These are phyloP conservation scores for Sphaceloma murrayae DNA, from an alignment of 2,329 filamentous ascomycete species.

Conservation along the genomic window DNA sequence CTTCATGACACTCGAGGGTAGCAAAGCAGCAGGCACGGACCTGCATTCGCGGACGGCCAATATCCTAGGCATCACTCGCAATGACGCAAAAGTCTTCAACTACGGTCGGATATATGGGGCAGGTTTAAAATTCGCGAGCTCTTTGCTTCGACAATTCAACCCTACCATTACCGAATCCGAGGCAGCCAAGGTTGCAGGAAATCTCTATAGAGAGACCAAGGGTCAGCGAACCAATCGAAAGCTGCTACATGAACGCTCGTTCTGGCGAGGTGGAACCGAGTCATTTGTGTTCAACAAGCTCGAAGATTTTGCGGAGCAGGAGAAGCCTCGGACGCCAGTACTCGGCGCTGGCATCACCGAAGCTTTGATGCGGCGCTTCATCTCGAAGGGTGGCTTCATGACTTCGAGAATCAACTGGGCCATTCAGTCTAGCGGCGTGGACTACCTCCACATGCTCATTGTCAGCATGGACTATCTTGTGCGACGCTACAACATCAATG, in stretches of 20 bases:
- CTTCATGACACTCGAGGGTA: conserved; percentile 97
- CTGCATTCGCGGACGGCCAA: conserved; percentile 85
- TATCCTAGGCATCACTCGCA: conserved; percentile 87
- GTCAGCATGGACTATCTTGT: conserved; percentile 90
- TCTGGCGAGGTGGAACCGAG: conserved; percentile 95
- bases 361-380: conserved; percentile 77
- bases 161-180: conserved; percentile 69
- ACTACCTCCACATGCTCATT: conserved; percentile 91
- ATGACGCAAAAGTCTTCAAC: conserved; percentile 96
- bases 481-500: conserved; percentile 72
- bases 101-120: conserved; percentile 99
- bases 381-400: conserved; percentile 84
- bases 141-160: conserved; percentile 87
- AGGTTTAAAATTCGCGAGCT: conserved; percentile 84
- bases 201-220: conserved; percentile 82
- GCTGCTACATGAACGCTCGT: conserved; percentile 59
- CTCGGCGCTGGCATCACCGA: conserved; percentile 93
- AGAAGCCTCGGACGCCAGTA: conserved; percentile 79
- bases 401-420: conserved; percentile 98
- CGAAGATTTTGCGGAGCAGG: conserved; percentile 95
- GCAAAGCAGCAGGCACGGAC: conserved; percentile 87
- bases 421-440: conserved; percentile 92
- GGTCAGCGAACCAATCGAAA: conserved; percentile 75
- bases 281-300: conserved; percentile 97
- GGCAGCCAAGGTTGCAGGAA: conserved; percentile 64